phyloP scores from a whole-genome alignment of 371 early-diverging fungal genomes.

The Haplosporangium sp. region DNA sequence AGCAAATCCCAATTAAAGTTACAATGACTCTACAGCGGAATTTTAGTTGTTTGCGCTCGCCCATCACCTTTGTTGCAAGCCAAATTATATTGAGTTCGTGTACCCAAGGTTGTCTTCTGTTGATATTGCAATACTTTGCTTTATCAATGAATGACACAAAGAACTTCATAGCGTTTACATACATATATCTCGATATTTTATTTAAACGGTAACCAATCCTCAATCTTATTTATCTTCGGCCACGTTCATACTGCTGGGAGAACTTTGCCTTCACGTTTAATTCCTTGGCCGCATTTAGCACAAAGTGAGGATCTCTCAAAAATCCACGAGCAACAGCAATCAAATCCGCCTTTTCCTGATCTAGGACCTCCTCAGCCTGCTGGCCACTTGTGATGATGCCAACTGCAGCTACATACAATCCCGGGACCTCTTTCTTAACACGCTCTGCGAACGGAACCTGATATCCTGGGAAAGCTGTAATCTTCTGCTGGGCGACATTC shows the following conservation, averaged over 20 bases:
- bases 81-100: no score
- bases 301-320: constrained; percentile 76
- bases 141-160: no score
- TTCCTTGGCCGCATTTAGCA: constrained; percentile 62
- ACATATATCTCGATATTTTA: no score
- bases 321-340: constrained; percentile 82
- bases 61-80: no score
- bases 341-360: constrained; percentile 75
- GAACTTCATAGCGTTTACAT: no score
- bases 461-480: constrained; percentile 67
- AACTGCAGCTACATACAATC: constrained; percentile 74
- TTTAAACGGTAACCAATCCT: no score
- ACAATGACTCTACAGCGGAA: no score
- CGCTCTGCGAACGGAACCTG: constrained; percentile 79
- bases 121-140: no score
- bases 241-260: constrained; percentile 74
- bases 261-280: constrained; percentile 74
- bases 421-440: constrained; percentile 68
- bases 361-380: constrained; percentile 78
- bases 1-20: neutral
- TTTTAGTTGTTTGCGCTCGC: no score
- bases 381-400: constrained; percentile 76
- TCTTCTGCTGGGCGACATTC: constrained; percentile 61
- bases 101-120: no score
- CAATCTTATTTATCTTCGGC: constrained; percentile 14